Evolutionary conservation across 768 basidiomycete genomes (phyloP), one percentile per base, ranked within the genome.

Genomic region (Psilocybe azurescens): DNA sequence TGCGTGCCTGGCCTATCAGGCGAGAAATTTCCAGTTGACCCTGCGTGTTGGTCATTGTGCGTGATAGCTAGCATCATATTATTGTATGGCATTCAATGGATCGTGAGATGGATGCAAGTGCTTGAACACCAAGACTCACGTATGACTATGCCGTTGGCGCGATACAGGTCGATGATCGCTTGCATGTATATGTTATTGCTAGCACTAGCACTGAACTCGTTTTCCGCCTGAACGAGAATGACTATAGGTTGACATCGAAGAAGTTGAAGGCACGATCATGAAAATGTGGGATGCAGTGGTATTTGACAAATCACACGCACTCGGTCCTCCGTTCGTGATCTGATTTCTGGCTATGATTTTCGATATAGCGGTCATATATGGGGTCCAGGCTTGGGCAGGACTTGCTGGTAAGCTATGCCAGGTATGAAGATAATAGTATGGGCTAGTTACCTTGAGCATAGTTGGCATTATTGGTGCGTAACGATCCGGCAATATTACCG

Each of bases 311-410:
- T 33, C 11, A 64, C 39, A 69, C 74, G 57, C 76, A 77, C 86
- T 81, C 20, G 87, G 86, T 5, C 87, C 87, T 9, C 85, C 87
- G 20, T 84, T 81, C 11, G 83, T 81, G 62, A 88, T 82, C 69
- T 89, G 85, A 65, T 87, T 83, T 59, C 70, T 74, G 1, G 84
- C 80, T 33, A 86, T 78, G 36, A 86, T 75, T 55, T 79, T 76
- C 4, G 82, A 76, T 9, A 88, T 75, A 1, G 76, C 72, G 4
- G 80, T 83, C 73, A 87, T 75, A 62, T 88, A 88, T 11, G 81
- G 82, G 18, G 73, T 74, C 87, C 87, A 89, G 2, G 86, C 86
- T 74, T 48, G 33, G 33, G 8, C 29, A 38, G 49, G 54, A 48
- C 36, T 54, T 24, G 24, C 24, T 24, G 24, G 47, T 58, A 2